Base-by-base conservation (phyloP, 1,284 basidiomycete genomes). In the Melampsora americana region DNA sequence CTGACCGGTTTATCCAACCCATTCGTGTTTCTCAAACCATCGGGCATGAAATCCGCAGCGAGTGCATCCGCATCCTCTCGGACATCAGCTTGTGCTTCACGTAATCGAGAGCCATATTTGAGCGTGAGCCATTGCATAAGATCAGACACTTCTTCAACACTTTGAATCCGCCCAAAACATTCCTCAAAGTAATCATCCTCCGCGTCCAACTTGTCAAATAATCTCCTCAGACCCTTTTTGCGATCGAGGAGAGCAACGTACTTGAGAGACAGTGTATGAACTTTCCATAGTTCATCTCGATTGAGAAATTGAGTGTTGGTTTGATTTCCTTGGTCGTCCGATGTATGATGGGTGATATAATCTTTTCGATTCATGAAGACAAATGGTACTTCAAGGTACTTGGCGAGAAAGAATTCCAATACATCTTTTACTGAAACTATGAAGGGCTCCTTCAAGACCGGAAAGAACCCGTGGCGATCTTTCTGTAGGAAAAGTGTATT, bases 321-420 rank as follows among this genome's bases (percentile, higher is more conserved):
- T 26, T 64, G 42, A 87, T 87, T 26, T 79, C 79, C 73, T 32
- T 74, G 70, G n/a, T 77, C 77, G 56, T 81, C 75, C 30, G 78
- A 78, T 44, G 77, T 79, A 72, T 92, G 90, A 82, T 90, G 88
- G 60, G 89, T 89, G 80, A 95, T 89, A 81, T 92, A 90, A 82
- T 99, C 96, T 66, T 92, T 88, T 81, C 93, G 92, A 85, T 98
- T 93, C 35, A 90, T 89, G 89, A 91, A 97, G 78, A 99, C 89
- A 83, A 94, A 96, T 0, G 96, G 93, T 9, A 96, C 93, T 82
- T 99, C 96, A 79, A 92, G 83, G 78, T 92, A 88, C 69, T 94
- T 89, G 69, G 93, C 85, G 83, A 98, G 94, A 78, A 99, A 87
- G 82, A 90, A 92, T 60, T 89, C 87, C 50, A 99, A 86, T 70